phyloP scores from a whole-genome alignment of 768 basidiomycete genomes.

The Pleurotus djamor region DNA sequence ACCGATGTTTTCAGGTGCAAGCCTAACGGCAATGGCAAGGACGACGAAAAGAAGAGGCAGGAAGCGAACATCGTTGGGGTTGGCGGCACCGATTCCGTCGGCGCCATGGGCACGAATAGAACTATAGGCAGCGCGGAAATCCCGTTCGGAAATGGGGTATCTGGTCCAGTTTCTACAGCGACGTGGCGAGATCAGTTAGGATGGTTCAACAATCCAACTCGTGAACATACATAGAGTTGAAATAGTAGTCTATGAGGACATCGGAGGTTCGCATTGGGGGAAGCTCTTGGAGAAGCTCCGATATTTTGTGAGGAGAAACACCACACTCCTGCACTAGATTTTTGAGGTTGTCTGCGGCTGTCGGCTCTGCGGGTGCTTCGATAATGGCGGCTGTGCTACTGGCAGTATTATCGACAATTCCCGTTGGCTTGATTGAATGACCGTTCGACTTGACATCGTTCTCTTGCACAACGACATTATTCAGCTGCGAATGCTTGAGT shows the following conservation, averaged over 20 bases:
- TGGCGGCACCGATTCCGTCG: conserved; percentile 56
- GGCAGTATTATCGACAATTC: neutral
- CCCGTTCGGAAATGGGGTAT: conserved; percentile 85
- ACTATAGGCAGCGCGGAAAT: conserved; percentile 72
- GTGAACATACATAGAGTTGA: conserved; percentile 59
- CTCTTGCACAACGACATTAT: conserved; percentile 38
- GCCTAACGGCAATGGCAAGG: conserved; percentile 79
- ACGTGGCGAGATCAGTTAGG: neutral
- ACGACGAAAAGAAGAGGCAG: conserved; percentile 93
- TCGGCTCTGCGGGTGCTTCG: conserved; percentile 32
- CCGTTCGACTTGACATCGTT: conserved; percentile 8
- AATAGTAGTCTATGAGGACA: conserved; percentile 82
- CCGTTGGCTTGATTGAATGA: neutral
- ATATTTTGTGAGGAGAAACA: conserved; percentile 86
- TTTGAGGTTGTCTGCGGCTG: conserved; percentile 81
- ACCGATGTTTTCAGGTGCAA: conserved; percentile 83
- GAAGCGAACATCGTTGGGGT: conserved; percentile 78
- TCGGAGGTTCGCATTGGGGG: conserved; percentile 77
- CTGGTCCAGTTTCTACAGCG: conserved; percentile 87
- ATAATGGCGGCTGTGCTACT: conserved; percentile 9
- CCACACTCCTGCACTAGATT: conserved; percentile 91
- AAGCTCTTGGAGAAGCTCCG: conserved; percentile 85
- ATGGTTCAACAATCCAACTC: conserved; percentile 3
- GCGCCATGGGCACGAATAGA: conserved; percentile 62
- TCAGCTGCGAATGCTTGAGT: conserved; percentile 33